Evolutionary conservation across 139 green algal species (phyloP), one percentile per base, ranked within the genome.

Genomic region (Desmodesmus armatus): DNA sequence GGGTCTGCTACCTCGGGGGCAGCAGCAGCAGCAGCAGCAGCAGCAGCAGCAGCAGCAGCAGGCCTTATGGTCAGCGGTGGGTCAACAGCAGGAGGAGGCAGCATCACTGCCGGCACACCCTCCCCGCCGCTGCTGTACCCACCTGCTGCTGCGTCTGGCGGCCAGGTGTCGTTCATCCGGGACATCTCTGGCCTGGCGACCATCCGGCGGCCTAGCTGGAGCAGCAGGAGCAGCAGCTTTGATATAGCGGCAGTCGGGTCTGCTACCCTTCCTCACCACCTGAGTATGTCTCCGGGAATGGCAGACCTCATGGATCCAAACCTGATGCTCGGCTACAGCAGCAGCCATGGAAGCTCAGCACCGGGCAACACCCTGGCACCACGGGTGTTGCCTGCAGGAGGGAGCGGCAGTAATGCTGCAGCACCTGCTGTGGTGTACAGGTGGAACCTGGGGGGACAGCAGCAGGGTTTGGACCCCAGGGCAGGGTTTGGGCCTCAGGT

Each of bases 141-240:
- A 82, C 3, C 87, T 79, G 6, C 88, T n/a, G n/a, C n/a, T n/a
- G n/a, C n/a, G n/a, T n/a, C n/a, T n/a, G n/a, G n/a, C n/a, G n/a
- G 75, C n/a, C 89, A 83, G 27, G 87, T 93, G 55, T 88, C 85
- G 9, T 90, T 85, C 13, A 43, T 84, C n/a, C 76, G 87, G 2
- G 91, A 93, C 51, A 88, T 93, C 40, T 80, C 90, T 39, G 86
- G 78, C 5, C 80, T 88, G 0, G 91, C 87, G 7, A 88, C 91
- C 7, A 89, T 93, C 31, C 82, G 91, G 1, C 88, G 90, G 29
- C 84, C 87, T 1, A 93, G 89, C 33, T 95, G 87, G 89, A 87
- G 69, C 23, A 79, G 80, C 39, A 74, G 80, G 6, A 86, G 80
- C 80, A 80, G 67, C 53, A 86, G 67, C 49, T 79, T 80, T 55